A percentile compares a stretch with the other conserved stretches of the same genome.
Evolutionary conservation across 306 rosid genomes (phyloP).

Genomic region (Malus sieversii): DNA sequence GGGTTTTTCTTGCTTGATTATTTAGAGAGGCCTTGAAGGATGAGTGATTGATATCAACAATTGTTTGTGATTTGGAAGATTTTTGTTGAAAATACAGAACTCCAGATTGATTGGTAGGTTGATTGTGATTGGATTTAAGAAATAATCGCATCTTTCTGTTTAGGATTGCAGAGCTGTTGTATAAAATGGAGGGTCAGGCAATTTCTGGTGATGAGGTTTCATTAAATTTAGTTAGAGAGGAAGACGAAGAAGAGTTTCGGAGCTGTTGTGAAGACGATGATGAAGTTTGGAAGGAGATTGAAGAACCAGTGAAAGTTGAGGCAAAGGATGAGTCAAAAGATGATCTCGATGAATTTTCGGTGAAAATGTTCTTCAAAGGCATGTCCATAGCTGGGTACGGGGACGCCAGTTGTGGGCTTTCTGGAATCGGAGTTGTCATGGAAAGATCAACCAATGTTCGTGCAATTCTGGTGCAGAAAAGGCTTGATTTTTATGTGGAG

Average conservation of each 20-base stretch:
- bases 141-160: conserved; percentile 8
- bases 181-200: conserved; percentile 48
- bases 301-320: conserved; percentile 45
- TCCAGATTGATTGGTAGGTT: conserved; percentile 26
- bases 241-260: conserved; percentile 85
- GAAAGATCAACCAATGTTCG: conserved; percentile 49
- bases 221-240: conserved; percentile 47
- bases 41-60: conserved; percentile 2
- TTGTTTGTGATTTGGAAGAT: conserved; percentile 13
- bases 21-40: conserved; percentile 10
- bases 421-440: conserved; percentile 95
- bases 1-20: conserved; percentile 11
- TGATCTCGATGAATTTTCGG: conserved; percentile 67
- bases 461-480: conserved; percentile 71
- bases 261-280: conserved; percentile 82
- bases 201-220: conserved; percentile 29
- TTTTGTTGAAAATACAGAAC: not conserved
- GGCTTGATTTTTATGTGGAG: conserved; percentile 75
- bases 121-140: conserved; percentile 21
- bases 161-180: conserved; percentile 5
- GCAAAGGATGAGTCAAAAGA: conserved; percentile 40
- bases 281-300: conserved; percentile 54
- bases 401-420: conserved; percentile 52
- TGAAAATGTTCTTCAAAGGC: conserved; percentile 80
- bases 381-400: conserved; percentile 61